These are phyloP conservation scores for Extremus antarcticus DNA, from an alignment of 495 filamentous ascomycete genomes.

Conservation along the genomic window DNA sequence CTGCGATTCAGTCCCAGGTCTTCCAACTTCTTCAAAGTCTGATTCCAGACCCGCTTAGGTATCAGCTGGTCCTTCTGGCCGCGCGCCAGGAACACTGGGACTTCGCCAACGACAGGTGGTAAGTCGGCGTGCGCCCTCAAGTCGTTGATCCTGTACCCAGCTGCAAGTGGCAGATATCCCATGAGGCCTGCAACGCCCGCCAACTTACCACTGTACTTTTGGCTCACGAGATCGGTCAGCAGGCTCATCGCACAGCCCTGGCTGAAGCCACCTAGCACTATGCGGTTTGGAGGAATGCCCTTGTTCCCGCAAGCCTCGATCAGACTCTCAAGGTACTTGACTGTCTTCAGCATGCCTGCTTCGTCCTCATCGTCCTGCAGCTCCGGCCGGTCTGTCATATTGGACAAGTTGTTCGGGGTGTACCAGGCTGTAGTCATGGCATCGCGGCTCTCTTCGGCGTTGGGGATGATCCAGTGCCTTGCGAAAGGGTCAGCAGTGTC, in stretches of 20 bases:
- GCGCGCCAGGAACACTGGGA: constrained; percentile 26
- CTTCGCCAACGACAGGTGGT: constrained; percentile 21
- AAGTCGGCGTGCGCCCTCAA: constrained; percentile 21
- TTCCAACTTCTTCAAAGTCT: constrained; percentile 22
- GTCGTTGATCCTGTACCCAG: constrained; percentile 14
- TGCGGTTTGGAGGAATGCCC: constrained; percentile 29
- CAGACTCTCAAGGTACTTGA: constrained; percentile 31
- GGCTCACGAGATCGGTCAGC: constrained; percentile 27
- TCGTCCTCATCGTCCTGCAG: constrained; percentile 30
- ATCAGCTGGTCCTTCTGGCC: constrained; percentile 27
- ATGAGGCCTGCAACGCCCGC: constrained; percentile 32
- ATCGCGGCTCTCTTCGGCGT: constrained; percentile 33
- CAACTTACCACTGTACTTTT: constrained; percentile 26
- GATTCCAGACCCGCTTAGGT: constrained; percentile 22
- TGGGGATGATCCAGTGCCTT: constrained; percentile 33
- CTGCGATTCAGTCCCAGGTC: constrained; percentile 21
- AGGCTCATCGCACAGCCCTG: constrained; percentile 34
- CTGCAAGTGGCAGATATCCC: constrained; percentile 32
- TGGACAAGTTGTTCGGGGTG: constrained; percentile 26
- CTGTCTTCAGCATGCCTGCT: constrained; percentile 27
- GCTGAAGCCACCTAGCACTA: constrained; percentile 36
- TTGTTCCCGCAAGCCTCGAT: constrained; percentile 30
- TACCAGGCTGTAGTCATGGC: constrained; percentile 34
- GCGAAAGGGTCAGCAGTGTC: neutral
- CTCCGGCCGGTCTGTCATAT: constrained; percentile 24